Evolutionary conservation across 2,329 filamentous ascomycete species (phyloP), one percentile per base, ranked within the genome.

Genomic region (Pyricularia sp.): DNA sequence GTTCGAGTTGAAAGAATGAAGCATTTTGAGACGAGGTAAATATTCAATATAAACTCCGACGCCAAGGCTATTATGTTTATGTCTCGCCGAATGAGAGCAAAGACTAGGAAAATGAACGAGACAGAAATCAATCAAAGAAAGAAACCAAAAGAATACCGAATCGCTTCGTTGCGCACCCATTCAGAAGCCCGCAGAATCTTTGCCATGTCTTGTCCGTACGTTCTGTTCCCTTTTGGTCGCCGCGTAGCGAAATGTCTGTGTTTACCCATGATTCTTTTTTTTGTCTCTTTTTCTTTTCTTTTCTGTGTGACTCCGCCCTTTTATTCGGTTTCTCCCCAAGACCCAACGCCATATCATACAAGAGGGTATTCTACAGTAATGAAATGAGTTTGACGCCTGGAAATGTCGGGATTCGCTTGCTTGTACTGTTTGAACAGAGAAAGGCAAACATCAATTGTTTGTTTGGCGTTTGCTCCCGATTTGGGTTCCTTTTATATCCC

Each of bases 301-400:
- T 14, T 26, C 11, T 12, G 23, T 25, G 10, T 59, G 23, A 11
- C 11, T 26, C 1, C 3, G 2, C 26, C 6, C 30, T 28, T 28
- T 63, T 63, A 26, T 10, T 28, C 26, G 11, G 3, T 30, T 28
- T 28, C 26, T 4, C 42, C 59, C 26, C 25, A 26, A 61, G 28
- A 63, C 59, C 59, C 25, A 63, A 63, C 59, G 42, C 42, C 42
- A 55, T 55, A 55, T 55, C 42, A 55, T 20, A 20, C 68, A 70
- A 72, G 69, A 73, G 75, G 70, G 73, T 73, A 73, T 80, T 77
- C 71, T 74, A 77, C 65, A 78, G 58, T n/a, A 63, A 63, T 2
- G 25, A 63, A 63, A 63, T 28, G 4, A 63, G 59, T 30, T 63
- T 63, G 59, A 63, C 59, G 59, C 59, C 59, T 63, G 59, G 14